A percentile compares a stretch with the other conserved stretches of the same genome.
Conservation (phyloP, 2,329 filamentous ascomycete species). For the Verticillium klebahnii region DNA sequence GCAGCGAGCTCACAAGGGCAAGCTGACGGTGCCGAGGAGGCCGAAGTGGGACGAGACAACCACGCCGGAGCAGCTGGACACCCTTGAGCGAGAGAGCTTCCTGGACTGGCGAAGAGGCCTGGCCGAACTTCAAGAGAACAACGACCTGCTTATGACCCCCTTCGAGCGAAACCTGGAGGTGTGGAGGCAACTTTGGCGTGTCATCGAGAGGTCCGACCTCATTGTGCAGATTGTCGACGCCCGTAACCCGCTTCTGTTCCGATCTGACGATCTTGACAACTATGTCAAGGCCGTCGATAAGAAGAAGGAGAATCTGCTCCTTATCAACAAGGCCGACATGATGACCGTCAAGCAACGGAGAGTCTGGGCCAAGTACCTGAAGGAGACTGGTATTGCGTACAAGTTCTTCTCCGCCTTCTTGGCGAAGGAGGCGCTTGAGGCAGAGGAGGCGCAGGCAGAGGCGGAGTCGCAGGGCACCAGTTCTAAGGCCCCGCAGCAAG, state of each 20-base stretch:
- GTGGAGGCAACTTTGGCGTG: slow-evolving; percentile 96
- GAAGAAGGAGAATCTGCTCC: slow-evolving; percentile 82
- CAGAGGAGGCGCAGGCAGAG: slow-evolving; percentile 45
- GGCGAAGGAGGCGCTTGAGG: slow-evolving; percentile 85
- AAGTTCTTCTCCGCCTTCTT: slow-evolving; percentile 94
- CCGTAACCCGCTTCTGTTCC: slow-evolving; percentile 87
- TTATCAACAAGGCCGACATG: slow-evolving; percentile 99
- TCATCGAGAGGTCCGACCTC: slow-evolving; percentile 93
- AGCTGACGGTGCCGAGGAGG: slow-evolving; percentile 83
- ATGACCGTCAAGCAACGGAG: slow-evolving; percentile 82
- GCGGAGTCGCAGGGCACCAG: slow-evolving; percentile 14
- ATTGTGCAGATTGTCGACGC: slow-evolving; percentile 98
- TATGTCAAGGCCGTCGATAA: slow-evolving; percentile 92
- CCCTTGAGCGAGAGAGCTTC: slow-evolving; percentile 72
- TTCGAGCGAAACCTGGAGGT: slow-evolving; percentile 97
- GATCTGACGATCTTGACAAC: slow-evolving; percentile 85
- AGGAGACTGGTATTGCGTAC: slow-evolving; percentile 76
- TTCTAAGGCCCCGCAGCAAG: slow-evolving; percentile 28
- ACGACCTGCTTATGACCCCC: slow-evolving; percentile 93
- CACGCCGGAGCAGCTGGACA: slow-evolving; percentile 76
- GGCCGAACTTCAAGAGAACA: slow-evolving; percentile 87
- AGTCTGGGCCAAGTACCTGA: slow-evolving; percentile 84
- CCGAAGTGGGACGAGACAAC: slow-evolving; percentile 85
- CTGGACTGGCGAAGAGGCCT: slow-evolving; percentile 85
- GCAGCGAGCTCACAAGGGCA: slow-evolving; percentile 73